Conservation (phyloP, 345 rosid genomes). For the Sisymbrium irio region DNA sequence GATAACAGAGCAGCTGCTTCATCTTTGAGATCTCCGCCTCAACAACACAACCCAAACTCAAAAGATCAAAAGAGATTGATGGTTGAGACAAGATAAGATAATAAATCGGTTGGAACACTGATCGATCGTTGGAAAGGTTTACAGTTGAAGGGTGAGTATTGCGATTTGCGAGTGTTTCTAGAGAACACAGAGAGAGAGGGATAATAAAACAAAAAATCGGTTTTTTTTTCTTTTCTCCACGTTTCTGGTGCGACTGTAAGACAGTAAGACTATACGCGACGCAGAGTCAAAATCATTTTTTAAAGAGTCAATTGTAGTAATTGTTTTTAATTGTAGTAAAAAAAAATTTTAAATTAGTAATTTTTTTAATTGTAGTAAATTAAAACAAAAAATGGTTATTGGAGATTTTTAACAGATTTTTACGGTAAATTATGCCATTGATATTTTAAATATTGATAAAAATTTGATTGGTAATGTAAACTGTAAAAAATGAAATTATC, state of each 20-base stretch:
- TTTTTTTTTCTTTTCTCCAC: neutral
- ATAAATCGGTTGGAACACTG: neutral
- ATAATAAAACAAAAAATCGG: neutral
- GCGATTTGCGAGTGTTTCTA: neutral
- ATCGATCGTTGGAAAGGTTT: neutral
- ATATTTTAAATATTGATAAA: no score
- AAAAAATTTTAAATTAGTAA: no score
- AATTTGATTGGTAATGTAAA: no score
- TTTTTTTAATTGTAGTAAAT: no score
- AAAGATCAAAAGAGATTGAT: neutral
- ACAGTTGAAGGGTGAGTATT: neutral
- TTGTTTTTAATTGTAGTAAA: no score
- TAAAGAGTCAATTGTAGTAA: no score
- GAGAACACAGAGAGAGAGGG: neutral
- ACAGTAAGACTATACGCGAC: no score
- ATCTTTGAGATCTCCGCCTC: slow-evolving; percentile 35
- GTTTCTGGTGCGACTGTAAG: neutral
- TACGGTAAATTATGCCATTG: no score
- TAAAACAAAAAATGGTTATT: no score
- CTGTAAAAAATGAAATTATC: no score
- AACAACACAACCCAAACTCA: neutral
- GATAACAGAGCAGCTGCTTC: slow-evolving; percentile 37
- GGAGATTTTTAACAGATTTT: no score
- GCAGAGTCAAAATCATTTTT: no score
- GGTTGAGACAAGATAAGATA: neutral